Evolutionary conservation across 306 rosid genomes (phyloP).

Genomic region (Lagenaria siceraria): DNA sequence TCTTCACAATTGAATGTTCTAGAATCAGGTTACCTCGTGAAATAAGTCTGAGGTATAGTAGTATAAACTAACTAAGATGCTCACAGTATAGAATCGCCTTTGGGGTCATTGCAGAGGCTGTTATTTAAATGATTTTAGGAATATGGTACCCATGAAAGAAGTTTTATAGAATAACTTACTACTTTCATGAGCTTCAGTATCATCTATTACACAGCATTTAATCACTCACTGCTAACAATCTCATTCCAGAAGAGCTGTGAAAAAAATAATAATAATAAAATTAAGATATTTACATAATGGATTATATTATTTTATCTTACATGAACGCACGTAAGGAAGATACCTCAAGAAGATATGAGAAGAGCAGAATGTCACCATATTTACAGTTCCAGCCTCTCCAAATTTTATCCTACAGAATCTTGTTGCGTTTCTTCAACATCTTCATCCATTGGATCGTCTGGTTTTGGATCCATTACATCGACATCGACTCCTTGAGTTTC

Average conservation of each 20-base stretch:
- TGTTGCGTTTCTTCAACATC: slow-evolving; percentile 52
- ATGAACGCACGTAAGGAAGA: neutral
- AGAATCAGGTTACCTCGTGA: neutral
- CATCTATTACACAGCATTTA: neutral
- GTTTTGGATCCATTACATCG: slow-evolving; percentile 27
- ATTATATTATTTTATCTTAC: neutral
- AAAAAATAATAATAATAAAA: neutral
- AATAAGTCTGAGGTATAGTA: neutral
- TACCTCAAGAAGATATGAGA: neutral
- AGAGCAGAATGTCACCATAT: neutral
- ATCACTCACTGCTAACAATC: neutral
- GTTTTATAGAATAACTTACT: neutral
- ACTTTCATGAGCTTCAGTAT: neutral
- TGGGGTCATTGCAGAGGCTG: neutral
- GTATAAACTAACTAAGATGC: neutral
- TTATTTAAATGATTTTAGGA: neutral
- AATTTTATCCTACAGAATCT: slow-evolving; percentile 35
- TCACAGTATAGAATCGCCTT: neutral
- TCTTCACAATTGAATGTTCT: neutral
- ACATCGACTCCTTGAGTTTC: slow-evolving; percentile 46
- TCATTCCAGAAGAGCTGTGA: neutral
- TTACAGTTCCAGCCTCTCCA: slow-evolving; percentile 12
- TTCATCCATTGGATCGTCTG: slow-evolving; percentile 52
- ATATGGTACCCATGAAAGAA: neutral
- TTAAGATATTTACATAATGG: neutral